These are phyloP conservation scores for Sporothrix pseudoabietina DNA, from an alignment of 2,329 filamentous ascomycete genomes.

Conservation along the genomic window DNA sequence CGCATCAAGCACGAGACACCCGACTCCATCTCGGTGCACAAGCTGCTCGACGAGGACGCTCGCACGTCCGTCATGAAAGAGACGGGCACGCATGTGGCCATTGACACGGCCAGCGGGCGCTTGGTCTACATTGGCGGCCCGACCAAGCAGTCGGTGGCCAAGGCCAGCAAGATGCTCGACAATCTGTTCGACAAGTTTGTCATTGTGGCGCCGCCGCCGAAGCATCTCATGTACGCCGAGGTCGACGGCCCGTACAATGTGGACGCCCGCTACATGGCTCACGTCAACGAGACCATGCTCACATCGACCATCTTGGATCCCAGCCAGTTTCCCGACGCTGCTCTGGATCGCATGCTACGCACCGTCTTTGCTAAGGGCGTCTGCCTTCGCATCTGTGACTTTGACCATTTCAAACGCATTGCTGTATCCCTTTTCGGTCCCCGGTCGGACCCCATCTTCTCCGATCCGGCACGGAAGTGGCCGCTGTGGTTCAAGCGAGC, in stretches of 20 bases:
- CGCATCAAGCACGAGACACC: constrained; percentile 36
- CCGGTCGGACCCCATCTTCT: constrained; percentile 32
- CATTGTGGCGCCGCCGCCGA: constrained; percentile 11
- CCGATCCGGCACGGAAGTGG: constrained; percentile 29
- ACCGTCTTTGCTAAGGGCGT: constrained; percentile 35
- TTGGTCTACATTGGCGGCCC: constrained; percentile 35
- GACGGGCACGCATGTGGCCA: constrained; percentile 28
- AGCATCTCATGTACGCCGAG: constrained; percentile 39
- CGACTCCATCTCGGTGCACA: constrained; percentile 28
- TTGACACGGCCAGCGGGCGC: constrained; percentile 26
- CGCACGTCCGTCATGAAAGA: constrained; percentile 29
- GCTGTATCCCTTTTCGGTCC: constrained; percentile 37
- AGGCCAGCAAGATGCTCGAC: constrained; percentile 32
- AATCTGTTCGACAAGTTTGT: constrained; percentile 35
- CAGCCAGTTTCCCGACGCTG: constrained; percentile 24
- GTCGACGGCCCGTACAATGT: constrained; percentile 33
- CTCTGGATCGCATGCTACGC: constrained; percentile 31
- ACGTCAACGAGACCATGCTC: constrained; percentile 39
- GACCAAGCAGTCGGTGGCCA: background rate
- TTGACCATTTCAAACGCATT: constrained; percentile 27
- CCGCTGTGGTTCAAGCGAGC: constrained; percentile 31
- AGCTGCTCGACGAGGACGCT: constrained; percentile 32
- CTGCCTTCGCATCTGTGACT: constrained; percentile 39
- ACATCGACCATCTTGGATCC: constrained; percentile 40
- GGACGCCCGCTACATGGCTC: constrained; percentile 39